phyloP scores from a whole-genome alignment of 2,329 filamentous ascomycete genomes.

The Scolecobasidium constrictum region DNA sequence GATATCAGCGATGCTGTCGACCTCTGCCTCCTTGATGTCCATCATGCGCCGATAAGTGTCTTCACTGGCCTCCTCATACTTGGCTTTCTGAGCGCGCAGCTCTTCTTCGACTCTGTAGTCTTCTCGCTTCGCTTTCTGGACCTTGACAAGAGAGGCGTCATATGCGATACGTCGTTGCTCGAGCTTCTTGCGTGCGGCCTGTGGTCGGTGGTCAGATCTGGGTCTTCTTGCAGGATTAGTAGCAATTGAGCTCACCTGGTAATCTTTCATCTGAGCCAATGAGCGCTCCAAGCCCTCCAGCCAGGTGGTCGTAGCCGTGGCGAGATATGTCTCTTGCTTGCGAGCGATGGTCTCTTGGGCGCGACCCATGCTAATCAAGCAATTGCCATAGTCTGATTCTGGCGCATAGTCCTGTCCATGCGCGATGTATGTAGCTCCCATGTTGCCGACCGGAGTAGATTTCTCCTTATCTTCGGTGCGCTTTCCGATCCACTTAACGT shows the following conservation, averaged over 20 bases:
- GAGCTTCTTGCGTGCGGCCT: slow-evolving; percentile 84
- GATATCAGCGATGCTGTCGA: slow-evolving; percentile 70
- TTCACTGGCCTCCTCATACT: slow-evolving; percentile 91
- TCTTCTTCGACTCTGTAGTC: slow-evolving; percentile 92
- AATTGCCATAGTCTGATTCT: slow-evolving; percentile 85
- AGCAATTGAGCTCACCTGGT: slow-evolving; percentile 52
- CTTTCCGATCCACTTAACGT: slow-evolving; percentile 79
- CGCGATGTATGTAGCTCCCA: slow-evolving; percentile 75
- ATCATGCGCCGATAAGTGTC: slow-evolving; percentile 89
- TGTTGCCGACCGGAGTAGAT: slow-evolving; percentile 62
- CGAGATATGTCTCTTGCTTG: slow-evolving; percentile 73
- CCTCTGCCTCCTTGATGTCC: slow-evolving; percentile 88
- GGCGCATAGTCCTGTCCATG: slow-evolving; percentile 90
- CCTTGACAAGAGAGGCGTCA: slow-evolving; percentile 78
- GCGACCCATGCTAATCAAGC: slow-evolving; percentile 59
- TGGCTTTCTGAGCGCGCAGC: slow-evolving; percentile 78
- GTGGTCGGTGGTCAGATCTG: slow-evolving; percentile 13
- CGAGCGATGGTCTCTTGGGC: slow-evolving; percentile 81
- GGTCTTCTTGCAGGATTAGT: slow-evolving; percentile 8
- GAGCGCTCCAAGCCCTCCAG: slow-evolving; percentile 85
- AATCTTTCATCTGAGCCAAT: slow-evolving; percentile 92
- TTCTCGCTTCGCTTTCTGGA: slow-evolving; percentile 88
- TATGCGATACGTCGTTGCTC: slow-evolving; percentile 82
- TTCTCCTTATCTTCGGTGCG: slow-evolving; percentile 83
- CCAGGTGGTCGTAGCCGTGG: slow-evolving; percentile 71